phyloP scores from a whole-genome alignment of 805 yeast genomes.

The Dipodascopsis uninucleata region DNA sequence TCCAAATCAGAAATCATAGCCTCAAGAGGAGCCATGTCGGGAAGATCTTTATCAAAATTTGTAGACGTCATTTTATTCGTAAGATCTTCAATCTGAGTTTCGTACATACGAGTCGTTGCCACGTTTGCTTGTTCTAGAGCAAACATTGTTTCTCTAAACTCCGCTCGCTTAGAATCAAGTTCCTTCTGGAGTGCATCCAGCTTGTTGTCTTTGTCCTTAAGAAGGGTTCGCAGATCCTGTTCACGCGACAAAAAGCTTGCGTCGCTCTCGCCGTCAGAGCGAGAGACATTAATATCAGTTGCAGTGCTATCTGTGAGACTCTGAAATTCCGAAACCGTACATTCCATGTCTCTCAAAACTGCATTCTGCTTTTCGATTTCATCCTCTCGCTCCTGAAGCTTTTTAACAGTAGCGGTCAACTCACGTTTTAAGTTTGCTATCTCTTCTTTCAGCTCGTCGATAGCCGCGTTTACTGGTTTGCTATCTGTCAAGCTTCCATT shows the following conservation, averaged over 20 bases:
- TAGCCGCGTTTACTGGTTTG: neutral
- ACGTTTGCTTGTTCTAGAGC: constrained; percentile 19
- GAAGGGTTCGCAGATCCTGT: constrained; percentile 31
- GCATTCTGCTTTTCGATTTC: constrained; percentile 44
- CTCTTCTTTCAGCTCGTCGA: constrained; percentile 7
- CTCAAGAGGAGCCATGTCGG: constrained; percentile 31
- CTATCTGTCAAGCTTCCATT: neutral
- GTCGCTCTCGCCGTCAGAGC: constrained; percentile 26
- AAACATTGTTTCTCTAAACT: constrained; percentile 35
- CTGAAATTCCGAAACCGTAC: constrained; percentile 44
- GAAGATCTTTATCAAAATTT: constrained; percentile 28
- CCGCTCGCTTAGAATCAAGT: constrained; percentile 34
- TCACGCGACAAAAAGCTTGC: too few relatives aligned
- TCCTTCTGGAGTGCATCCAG: constrained; percentile 37
- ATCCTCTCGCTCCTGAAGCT: constrained; percentile 29
- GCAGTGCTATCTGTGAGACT: constrained; percentile 30
- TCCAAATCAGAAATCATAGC: constrained; percentile 30
- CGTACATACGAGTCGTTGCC: constrained; percentile 24
- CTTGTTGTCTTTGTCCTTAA: constrained; percentile 33
- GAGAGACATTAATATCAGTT: constrained; percentile 34
- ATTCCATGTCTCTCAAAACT: constrained; percentile 48
- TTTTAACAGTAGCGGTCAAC: constrained; percentile 28
- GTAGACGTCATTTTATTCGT: constrained; percentile 24
- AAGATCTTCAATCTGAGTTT: constrained; percentile 18
- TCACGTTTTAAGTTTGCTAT: constrained; percentile 24